Percentiles rank a stretch among this genome's conserved stretches.
phyloP scores from a whole-genome alignment of 768 basidiomycete species.

The Tricholoma bakamatsutake region DNA sequence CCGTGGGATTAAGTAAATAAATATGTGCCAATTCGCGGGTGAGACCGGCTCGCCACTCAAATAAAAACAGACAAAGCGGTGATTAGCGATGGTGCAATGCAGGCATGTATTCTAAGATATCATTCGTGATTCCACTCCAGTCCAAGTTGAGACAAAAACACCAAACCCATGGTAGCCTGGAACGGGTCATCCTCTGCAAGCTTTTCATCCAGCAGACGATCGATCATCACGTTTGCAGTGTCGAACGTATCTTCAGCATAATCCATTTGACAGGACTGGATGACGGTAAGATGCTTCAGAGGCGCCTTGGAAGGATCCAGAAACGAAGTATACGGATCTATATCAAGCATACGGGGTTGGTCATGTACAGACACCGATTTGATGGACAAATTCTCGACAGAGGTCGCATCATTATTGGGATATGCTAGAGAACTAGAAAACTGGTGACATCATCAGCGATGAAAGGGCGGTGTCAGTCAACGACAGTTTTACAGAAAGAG shows the following conservation, averaged over 20 bases:
- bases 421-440: background rate
- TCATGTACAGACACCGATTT: background rate
- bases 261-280: conserved; percentile 18
- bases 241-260: conserved; percentile 16
- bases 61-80: too few species aligned
- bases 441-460: background rate
- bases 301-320: conserved; percentile 23
- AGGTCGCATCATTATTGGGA: background rate
- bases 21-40: conserved; percentile 24
- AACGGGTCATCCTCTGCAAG: conserved; percentile 34
- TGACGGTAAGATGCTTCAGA: conserved; percentile 29
- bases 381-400: background rate
- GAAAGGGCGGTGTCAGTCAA: background rate
- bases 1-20: conserved; percentile 1
- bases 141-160: conserved; percentile 34
- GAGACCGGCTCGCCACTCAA: conserved; percentile 25
- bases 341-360: background rate
- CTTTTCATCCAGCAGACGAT: conserved; percentile 28
- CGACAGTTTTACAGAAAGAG: background rate
- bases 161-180: conserved; percentile 43
- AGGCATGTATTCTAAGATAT: background rate
- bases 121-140: conserved; percentile 23
- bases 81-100: too few species aligned
- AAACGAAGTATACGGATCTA: conserved; percentile 2
- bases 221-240: conserved; percentile 20